A percentile compares a stretch with the other conserved stretches of the same genome.
phyloP scores from a whole-genome alignment of 805 yeast genomes.

The Candida patagonica region DNA sequence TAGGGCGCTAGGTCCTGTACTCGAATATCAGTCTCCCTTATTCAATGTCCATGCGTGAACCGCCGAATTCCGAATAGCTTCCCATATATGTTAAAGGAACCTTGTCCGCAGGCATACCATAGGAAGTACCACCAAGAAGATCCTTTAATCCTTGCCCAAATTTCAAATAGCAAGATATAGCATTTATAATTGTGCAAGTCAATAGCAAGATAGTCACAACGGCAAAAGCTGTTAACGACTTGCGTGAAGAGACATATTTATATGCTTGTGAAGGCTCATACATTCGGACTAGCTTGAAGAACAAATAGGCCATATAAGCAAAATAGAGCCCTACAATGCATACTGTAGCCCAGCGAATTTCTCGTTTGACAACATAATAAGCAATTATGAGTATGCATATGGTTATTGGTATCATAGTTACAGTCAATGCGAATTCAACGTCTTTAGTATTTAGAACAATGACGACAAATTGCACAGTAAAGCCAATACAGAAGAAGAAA shows the following conservation, averaged over 20 bases:
- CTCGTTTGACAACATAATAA: conserved; percentile 32
- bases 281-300: conserved; percentile 39
- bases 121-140: no score
- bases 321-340: conserved; percentile 27
- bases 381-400: conserved; percentile 31
- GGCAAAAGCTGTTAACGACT: conserved; percentile 37
- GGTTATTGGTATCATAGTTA: conserved; percentile 38
- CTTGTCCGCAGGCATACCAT: background rate
- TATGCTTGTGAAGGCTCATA: conserved; percentile 32
- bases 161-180: conserved; percentile 22
- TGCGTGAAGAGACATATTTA: conserved; percentile 36
- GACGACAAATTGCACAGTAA: conserved; percentile 41
- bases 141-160: conserved; percentile 23
- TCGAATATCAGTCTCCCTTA: background rate
- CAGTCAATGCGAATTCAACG: conserved; percentile 38
- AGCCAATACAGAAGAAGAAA: conserved; percentile 41
- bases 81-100: background rate
- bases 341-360: conserved; percentile 24
- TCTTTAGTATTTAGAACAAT: conserved; percentile 34
- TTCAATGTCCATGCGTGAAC: conserved; percentile 1
- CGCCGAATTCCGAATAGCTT: background rate
- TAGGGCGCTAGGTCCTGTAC: no score
- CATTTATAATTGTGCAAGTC: conserved; percentile 27
- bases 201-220: conserved; percentile 34
- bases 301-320: conserved; percentile 37